Evolutionary conservation across 1,284 basidiomycete species (phyloP).

Genomic region (Ceraceosorus guamensis): DNA sequence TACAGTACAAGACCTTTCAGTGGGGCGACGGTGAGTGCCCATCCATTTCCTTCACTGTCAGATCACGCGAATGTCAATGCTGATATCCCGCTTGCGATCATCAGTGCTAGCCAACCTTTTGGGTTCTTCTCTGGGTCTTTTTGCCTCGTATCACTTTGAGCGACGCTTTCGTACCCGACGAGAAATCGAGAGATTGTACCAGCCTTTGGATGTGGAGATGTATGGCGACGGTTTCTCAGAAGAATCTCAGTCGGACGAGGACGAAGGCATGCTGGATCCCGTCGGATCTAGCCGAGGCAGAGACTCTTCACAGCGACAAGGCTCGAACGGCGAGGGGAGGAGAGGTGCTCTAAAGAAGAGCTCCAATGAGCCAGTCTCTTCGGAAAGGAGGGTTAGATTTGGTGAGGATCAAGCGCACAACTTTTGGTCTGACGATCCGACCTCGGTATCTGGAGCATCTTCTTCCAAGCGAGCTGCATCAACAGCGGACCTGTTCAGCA

Average conservation of each 20-base stretch:
- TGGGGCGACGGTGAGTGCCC: slow-evolving; percentile 55
- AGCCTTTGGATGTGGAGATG: slow-evolving; percentile 20
- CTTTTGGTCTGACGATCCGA: neutral
- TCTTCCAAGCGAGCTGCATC: neutral
- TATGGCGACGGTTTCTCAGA: slow-evolving; percentile 19
- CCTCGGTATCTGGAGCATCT: neutral
- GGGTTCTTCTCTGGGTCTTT: slow-evolving; percentile 67
- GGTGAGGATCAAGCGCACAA: neutral
- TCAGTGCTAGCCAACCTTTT: slow-evolving; percentile 67
- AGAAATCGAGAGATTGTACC: slow-evolving; percentile 35
- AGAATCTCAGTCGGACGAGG: slow-evolving; percentile 13
- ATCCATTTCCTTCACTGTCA: no score
- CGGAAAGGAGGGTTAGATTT: slow-evolving; percentile 15
- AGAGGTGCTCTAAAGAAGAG: slow-evolving; percentile 15
- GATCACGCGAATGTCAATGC: no score
- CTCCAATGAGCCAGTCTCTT: slow-evolving; percentile 11
- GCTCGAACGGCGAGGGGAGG: slow-evolving; percentile 6
- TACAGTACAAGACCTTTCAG: slow-evolving; percentile 65
- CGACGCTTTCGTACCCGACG: slow-evolving; percentile 20
- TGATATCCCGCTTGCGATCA: no score
- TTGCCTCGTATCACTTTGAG: slow-evolving; percentile 41
- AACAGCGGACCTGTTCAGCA: slow-evolving; percentile 20
- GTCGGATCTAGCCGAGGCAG: slow-evolving; percentile 1
- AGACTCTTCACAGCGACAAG: slow-evolving; percentile 8
- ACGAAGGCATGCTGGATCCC: slow-evolving; percentile 9